Evolutionary conservation across 345 rosid genomes (phyloP).

Genomic region (Zanthoxylum bungeanum): DNA sequence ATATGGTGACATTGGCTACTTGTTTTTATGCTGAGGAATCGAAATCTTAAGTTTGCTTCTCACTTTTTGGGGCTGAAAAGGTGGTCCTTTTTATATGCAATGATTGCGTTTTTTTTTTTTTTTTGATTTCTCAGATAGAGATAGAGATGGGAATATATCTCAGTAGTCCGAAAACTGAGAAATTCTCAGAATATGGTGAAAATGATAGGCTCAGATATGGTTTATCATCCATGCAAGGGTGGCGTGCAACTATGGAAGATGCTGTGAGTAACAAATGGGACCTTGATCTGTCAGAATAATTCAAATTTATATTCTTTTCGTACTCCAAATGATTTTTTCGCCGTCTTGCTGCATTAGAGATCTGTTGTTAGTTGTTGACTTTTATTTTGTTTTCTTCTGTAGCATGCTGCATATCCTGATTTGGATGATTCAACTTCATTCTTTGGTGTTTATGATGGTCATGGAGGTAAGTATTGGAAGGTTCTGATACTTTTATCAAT

Average conservation of each 20-base stretch:
- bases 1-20: neutral
- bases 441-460: slow-evolving; percentile 99
- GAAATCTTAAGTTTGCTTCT: neutral
- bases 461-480: slow-evolving; percentile 78
- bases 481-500: slow-evolving; percentile 6
- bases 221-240: slow-evolving; percentile 97
- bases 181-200: slow-evolving; percentile 84
- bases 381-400: slow-evolving; percentile 24
- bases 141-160: slow-evolving; percentile 94
- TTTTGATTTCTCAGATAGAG: slow-evolving; percentile 25
- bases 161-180: slow-evolving; percentile 94
- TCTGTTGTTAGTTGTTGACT: slow-evolving; percentile 11
- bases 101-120: neutral
- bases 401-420: slow-evolving; percentile 89
- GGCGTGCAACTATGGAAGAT: slow-evolving; percentile 99
- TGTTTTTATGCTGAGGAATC: neutral
- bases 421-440: slow-evolving; percentile 80
- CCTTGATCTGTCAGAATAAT: slow-evolving; percentile 1
- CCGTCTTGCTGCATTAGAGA: neutral
- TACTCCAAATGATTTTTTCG: neutral
- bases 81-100: neutral
- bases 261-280: slow-evolving; percentile 64
- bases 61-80: neutral
- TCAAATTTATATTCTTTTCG: neutral
- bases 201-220: slow-evolving; percentile 78